Percentiles rank a stretch among this genome's conserved stretches.
These are phyloP conservation scores for Sicyos edulis DNA, from an alignment of 306 rosid species.

Conservation along the genomic window DNA sequence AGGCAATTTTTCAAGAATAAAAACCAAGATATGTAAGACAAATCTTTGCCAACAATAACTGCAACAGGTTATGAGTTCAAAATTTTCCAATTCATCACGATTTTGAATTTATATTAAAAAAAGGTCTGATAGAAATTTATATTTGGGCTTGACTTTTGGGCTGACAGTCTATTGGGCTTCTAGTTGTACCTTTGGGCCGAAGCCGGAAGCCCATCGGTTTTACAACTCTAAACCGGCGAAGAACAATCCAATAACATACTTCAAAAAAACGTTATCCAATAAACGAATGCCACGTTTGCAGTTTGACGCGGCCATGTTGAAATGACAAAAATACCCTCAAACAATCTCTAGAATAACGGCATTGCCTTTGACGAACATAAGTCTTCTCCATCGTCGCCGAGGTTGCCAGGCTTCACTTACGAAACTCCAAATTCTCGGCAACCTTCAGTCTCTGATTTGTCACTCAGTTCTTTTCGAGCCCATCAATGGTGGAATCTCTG, in stretches of 20 bases:
- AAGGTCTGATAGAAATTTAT: too few species aligned
- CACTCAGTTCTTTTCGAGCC: background rate
- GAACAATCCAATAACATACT: background rate
- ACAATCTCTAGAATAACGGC: background rate
- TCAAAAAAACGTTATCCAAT: background rate
- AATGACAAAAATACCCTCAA: background rate
- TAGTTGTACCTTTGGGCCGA: background rate
- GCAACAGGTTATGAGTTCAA: too few species aligned
- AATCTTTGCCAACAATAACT: too few species aligned
- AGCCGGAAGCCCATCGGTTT: too few species aligned
- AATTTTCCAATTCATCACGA: too few species aligned
- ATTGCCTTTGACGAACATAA: constrained; percentile 3
- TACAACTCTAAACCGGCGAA: background rate
- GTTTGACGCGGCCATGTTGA: background rate
- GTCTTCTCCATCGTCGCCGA: constrained; percentile 23
- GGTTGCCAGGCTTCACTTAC: background rate
- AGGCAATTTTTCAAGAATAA: too few species aligned
- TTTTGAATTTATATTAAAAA: too few species aligned
- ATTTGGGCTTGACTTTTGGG: background rate
- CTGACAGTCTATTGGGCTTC: background rate
- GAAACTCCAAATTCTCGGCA: background rate
- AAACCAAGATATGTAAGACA: too few species aligned
- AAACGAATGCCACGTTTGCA: background rate
- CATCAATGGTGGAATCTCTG: constrained; percentile 27
- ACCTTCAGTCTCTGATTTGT: constrained; percentile 22